Percentiles rank a stretch among this genome's conserved stretches.
These are phyloP conservation scores for Hypoxylon sp. DNA, from an alignment of 2,329 filamentous ascomycete genomes.

Conservation along the genomic window DNA sequence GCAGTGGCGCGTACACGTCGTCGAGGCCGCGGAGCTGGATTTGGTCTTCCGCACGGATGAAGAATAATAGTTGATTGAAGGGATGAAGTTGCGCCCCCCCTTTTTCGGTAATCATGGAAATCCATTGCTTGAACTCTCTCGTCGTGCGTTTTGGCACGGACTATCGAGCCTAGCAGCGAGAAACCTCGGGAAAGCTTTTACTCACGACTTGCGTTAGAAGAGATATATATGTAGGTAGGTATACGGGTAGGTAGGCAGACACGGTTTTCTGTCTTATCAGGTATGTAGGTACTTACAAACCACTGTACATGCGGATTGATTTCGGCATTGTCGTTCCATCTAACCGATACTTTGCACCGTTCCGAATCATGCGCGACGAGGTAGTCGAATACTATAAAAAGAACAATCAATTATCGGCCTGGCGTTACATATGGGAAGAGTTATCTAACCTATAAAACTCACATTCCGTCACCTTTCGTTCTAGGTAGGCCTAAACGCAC, in stretches of 20 bases:
- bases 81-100: background rate
- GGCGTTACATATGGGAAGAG: background rate
- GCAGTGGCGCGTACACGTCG: background rate
- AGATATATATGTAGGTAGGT: too few relatives aligned
- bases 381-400: background rate
- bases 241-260: background rate
- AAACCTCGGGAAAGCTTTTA: conserved; percentile 1
- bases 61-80: background rate
- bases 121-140: background rate
- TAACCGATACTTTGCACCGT: background rate
- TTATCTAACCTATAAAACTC: background rate
- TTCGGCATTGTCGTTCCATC: background rate
- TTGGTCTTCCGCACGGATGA: background rate
- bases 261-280: background rate
- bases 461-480: background rate
- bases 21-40: background rate
- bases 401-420: background rate
- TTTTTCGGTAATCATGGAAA: background rate
- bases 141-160: background rate
- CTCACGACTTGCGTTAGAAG: too few relatives aligned
- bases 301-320: background rate
- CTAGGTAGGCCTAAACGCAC: background rate
- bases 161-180: background rate
- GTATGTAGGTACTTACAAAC: background rate
- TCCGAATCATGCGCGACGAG: background rate